Percentiles rank a stretch among this genome's conserved stretches.
Evolutionary conservation across 2,329 filamentous ascomycete species (phyloP).

Genomic region (Alternaria sp.): DNA sequence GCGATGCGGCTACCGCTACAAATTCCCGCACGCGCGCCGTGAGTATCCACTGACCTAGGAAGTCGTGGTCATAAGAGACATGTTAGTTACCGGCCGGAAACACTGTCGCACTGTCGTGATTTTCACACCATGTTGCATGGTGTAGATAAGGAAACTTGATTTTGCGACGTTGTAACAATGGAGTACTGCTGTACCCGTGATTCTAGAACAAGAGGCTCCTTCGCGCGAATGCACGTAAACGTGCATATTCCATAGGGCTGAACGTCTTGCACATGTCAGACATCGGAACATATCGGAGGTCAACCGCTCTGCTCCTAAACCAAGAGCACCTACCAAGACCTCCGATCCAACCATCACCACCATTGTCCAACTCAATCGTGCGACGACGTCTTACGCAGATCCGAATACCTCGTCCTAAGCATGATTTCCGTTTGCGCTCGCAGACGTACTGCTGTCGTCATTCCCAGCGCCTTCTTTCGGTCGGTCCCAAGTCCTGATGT

Average conservation of each 20-base stretch:
- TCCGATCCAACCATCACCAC: slow-evolving; percentile 3
- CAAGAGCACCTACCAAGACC: slow-evolving; percentile 2
- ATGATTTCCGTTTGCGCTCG: slow-evolving; percentile 33
- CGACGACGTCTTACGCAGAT: background rate
- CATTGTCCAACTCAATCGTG: background rate
- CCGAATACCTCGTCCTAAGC: slow-evolving; percentile 9
- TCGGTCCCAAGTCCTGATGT: slow-evolving; percentile 78
- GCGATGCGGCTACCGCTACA: background rate
- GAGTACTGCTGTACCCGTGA: background rate
- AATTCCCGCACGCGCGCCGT: slow-evolving; percentile 14
- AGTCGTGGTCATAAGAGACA: background rate
- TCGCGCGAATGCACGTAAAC: slow-evolving; percentile 10
- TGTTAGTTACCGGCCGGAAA: slow-evolving; percentile 14
- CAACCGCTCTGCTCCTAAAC: background rate
- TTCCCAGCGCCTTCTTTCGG: slow-evolving; percentile 60
- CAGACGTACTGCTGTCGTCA: slow-evolving; percentile 42
- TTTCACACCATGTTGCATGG: slow-evolving; percentile 8
- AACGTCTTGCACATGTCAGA: slow-evolving; percentile 20
- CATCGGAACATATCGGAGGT: slow-evolving; percentile 24
- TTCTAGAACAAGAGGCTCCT: slow-evolving; percentile 14
- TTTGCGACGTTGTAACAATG: background rate
- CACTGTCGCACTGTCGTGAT: background rate
- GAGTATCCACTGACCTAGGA: slow-evolving; percentile 2
- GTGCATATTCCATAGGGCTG: slow-evolving; percentile 28
- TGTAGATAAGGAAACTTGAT: slow-evolving; percentile 22